Evolutionary conservation across 257 asterid species (phyloP).

Genomic region (Craterostigma plantagineum): DNA sequence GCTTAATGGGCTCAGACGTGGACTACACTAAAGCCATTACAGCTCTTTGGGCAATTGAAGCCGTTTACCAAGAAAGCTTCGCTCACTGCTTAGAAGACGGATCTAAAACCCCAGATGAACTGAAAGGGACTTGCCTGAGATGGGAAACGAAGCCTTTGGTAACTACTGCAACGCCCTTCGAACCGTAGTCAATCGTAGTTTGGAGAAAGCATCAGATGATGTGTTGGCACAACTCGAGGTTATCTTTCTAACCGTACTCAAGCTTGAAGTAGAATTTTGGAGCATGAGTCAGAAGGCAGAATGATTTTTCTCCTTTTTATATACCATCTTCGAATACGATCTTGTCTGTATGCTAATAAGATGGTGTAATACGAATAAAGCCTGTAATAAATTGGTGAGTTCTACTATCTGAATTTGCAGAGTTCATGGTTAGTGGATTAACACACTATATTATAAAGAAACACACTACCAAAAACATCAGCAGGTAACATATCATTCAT

Average conservation of each 20-base stretch:
- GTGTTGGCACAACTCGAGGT: slow-evolving; percentile 34
- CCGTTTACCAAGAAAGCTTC: slow-evolving; percentile 72
- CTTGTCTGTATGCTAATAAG: too few relatives aligned
- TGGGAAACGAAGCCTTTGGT: slow-evolving; percentile 52
- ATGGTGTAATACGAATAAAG: too few relatives aligned
- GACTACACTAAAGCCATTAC: slow-evolving; percentile 45
- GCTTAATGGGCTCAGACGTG: slow-evolving; percentile 39
- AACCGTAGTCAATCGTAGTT: slow-evolving; percentile 26
- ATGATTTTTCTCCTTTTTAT: slow-evolving; percentile 5
- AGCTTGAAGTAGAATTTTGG: slow-evolving; percentile 64
- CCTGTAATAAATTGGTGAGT: too few relatives aligned
- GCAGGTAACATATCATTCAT: too few relatives aligned
- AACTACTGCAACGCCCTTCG: slow-evolving; percentile 37
- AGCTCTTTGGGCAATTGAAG: slow-evolving; percentile 72
- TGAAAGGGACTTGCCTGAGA: slow-evolving; percentile 47
- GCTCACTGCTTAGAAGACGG: slow-evolving; percentile 63
- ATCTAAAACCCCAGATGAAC: slow-evolving; percentile 40
- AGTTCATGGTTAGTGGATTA: too few relatives aligned
- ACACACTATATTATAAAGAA: too few relatives aligned
- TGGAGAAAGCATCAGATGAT: slow-evolving; percentile 15
- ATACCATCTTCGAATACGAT: too few relatives aligned
- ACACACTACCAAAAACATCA: too few relatives aligned
- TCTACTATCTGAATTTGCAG: too few relatives aligned
- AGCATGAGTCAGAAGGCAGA: slow-evolving; percentile 39
- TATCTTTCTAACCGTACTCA: slow-evolving; percentile 30